A percentile compares a stretch with the other conserved stretches of the same genome.
Evolutionary conservation across 2,329 filamentous ascomycete species (phyloP).

Genomic region (Aspergillus neoniger): DNA sequence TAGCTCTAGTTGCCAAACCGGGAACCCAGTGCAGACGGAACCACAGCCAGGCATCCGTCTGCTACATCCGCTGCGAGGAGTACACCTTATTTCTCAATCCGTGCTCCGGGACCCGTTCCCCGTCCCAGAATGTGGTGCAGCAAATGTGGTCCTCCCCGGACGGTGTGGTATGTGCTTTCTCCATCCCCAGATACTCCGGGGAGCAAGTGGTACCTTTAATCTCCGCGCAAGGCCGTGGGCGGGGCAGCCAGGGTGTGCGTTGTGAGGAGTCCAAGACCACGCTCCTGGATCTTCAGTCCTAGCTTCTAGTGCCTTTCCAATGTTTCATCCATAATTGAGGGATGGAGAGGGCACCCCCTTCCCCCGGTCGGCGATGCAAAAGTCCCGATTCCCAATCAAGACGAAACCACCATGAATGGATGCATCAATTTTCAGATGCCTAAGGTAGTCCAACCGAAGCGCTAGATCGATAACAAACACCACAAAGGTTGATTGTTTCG

Average conservation of each 20-base stretch:
- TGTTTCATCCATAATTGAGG: slow-evolving; percentile 1
- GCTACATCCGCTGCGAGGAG: slow-evolving; percentile 19
- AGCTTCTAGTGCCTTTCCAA: slow-evolving; percentile 2
- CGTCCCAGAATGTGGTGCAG: neutral
- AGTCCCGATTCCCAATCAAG: neutral
- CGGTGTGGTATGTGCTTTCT: neutral
- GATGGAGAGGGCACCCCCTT: neutral
- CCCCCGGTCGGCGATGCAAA: slow-evolving; percentile 6
- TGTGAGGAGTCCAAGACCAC: neutral
- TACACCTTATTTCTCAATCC: slow-evolving; percentile 11
- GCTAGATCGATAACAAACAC: neutral
- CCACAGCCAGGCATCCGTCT: slow-evolving; percentile 5
- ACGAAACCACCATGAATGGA: neutral
- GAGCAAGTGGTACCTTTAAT: neutral
- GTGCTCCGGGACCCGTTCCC: neutral
- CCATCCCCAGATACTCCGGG: neutral
- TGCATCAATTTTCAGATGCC: neutral
- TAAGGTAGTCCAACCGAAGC: neutral
- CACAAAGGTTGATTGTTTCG: neutral
- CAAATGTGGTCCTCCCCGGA: neutral
- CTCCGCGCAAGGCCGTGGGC: slow-evolving; percentile 10
- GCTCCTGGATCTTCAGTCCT: slow-evolving; percentile 5
- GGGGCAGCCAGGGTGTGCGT: neutral
- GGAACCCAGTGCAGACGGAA: slow-evolving; percentile 7
- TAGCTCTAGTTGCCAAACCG: neutral